phyloP scores from a whole-genome alignment of 345 rosid genomes.

The Acer negundo region DNA sequence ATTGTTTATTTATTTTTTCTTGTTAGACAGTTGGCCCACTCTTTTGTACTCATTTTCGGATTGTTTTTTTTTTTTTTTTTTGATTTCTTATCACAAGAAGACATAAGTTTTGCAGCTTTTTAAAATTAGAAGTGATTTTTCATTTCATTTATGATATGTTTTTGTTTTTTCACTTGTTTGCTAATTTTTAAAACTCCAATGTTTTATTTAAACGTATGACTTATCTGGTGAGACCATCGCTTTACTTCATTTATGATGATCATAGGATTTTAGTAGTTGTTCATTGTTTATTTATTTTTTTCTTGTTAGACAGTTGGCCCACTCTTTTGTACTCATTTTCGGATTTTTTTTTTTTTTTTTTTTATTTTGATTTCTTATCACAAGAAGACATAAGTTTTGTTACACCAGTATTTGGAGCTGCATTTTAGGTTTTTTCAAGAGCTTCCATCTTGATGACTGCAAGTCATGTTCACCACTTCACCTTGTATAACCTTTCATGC shows the following conservation, averaged over 20 bases:
- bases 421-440: slow-evolving; percentile 3
- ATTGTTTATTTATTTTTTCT: neutral
- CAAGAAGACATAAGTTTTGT: neutral
- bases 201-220: neutral
- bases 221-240: neutral
- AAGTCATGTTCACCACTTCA: neutral
- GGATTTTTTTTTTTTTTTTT: too few relatives aligned
- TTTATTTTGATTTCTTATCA: neutral
- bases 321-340: neutral
- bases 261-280: neutral
- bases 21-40: neutral
- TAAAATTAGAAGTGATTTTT: neutral
- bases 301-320: neutral
- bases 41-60: neutral
- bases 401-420: slow-evolving; percentile 14
- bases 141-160: neutral
- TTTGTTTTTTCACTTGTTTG: neutral
- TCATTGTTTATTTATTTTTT: neutral
- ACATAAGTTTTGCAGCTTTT: too few relatives aligned
- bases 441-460: neutral
- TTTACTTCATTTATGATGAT: neutral
- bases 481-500: neutral
- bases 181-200: neutral
- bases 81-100: too few relatives aligned
- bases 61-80: too few relatives aligned